Base-by-base conservation (phyloP, 805 yeast species). In the Yarrowia hollandica region DNA sequence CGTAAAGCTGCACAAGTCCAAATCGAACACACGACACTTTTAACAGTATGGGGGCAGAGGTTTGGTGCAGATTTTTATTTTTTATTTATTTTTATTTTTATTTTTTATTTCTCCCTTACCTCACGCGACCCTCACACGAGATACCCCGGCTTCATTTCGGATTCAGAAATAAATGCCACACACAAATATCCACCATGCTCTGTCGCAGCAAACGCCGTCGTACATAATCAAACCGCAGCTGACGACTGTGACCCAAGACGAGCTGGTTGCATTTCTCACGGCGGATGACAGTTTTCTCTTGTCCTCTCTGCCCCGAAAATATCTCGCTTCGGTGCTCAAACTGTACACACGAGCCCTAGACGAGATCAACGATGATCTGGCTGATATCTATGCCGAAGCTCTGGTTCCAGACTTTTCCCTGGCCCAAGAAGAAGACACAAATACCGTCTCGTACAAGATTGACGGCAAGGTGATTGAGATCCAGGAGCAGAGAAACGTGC, bases 401-500 rank as follows among this genome's bases (percentile, higher is more conserved):
- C 33, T 37, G 38, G 44, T 37, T 14, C 42, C 42, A 0, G 58
- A 52, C 11, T 30, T 34, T 8, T 2, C 3, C 1, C 6, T 19
- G 0, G 25, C 4, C 2, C 28, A 31, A 5, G 28, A 22, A 15
- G 39, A 48, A 7, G 22, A 14, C 6, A n/a, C 12, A 11, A 23
- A 48, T 5, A 33, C 38, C 7, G 58, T 52, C 11, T 6, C 35
- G 23, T 52, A 52, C 26, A 52, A 21, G 14, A 35, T 52, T n/a
- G 26, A 35, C 15, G 35, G 44, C 16, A 50, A 30, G 15, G 30
- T 22, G 28, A 52, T 68, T n/a, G 54, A 22, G 14, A 55, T 68
- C 26, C 28, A 34, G 10, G 74, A 70, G 58, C 61, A 60, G 14
- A 61, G 69, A 16, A 58, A 61, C 25, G 58, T 69, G 10, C 62